A percentile compares a stretch with the other conserved stretches of the same genome.
These are phyloP conservation scores for Corchorus capsularis DNA, from an alignment of 345 rosid genomes.

Conservation along the genomic window DNA sequence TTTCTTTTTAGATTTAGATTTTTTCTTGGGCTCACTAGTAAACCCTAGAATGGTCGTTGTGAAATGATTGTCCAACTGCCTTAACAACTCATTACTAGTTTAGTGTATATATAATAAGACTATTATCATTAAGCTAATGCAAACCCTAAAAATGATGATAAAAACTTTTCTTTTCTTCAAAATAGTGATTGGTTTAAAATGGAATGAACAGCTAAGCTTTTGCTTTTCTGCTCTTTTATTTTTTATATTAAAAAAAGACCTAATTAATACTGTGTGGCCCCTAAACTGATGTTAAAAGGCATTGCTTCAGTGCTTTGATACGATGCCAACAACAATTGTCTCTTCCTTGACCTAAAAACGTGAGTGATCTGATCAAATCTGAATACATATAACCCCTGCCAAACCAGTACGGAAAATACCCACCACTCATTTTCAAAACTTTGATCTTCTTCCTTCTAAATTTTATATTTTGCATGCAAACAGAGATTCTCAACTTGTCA, in stretches of 20 bases:
- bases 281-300: conserved; percentile 31
- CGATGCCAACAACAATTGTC: conserved; percentile 39
- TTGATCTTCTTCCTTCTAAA: no score
- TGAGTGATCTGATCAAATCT: conserved; percentile 15
- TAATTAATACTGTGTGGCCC: conserved; percentile 25
- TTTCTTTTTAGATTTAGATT: neutral
- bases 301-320: conserved; percentile 32
- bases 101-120: neutral
- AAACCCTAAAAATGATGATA: conserved; percentile 43
- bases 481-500: neutral
- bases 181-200: conserved; percentile 49
- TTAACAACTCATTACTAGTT: conserved; percentile 28
- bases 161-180: conserved; percentile 33
- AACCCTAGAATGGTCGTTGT: conserved; percentile 33
- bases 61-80: conserved; percentile 51
- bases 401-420: conserved; percentile 23
- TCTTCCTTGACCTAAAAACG: conserved; percentile 43
- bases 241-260: neutral
- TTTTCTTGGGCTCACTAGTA: neutral
- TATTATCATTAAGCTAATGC: conserved; percentile 10
- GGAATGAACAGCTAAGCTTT: conserved; percentile 48
- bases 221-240: neutral
- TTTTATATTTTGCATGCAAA: neutral
- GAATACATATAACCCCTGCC: conserved; percentile 23
- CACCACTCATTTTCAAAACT: neutral